These are phyloP conservation scores for Eucalyptus polyanthemos DNA, from an alignment of 345 rosid genomes.

Conservation along the genomic window DNA sequence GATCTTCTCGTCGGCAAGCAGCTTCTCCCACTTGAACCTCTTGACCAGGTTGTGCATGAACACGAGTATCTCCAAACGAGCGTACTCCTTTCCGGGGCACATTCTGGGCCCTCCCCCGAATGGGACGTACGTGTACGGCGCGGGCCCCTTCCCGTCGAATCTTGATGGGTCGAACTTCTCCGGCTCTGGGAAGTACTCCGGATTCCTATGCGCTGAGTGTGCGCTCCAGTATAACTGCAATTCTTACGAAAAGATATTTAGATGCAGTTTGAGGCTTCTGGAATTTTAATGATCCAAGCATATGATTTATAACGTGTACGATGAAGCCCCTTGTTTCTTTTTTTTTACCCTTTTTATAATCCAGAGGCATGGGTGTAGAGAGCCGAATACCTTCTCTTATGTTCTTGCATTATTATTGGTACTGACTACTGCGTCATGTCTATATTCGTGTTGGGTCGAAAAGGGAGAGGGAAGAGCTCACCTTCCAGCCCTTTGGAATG, in stretches of 20 bases:
- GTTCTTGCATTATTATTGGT: neutral
- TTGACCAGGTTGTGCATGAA: conserved; percentile 30
- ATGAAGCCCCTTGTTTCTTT: neutral
- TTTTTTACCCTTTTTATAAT: neutral
- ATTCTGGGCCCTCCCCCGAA: conserved; percentile 43
- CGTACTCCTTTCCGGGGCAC: conserved; percentile 43
- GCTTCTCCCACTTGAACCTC: conserved; percentile 29
- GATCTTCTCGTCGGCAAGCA: conserved; percentile 16
- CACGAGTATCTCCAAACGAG: conserved; percentile 28
- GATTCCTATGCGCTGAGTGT: conserved; percentile 18
- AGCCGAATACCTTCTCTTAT: neutral
- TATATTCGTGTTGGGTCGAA: neutral
- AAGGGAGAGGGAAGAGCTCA: neutral
- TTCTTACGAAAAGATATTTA: neutral
- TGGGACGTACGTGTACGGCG: conserved; percentile 31
- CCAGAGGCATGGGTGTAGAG: neutral
- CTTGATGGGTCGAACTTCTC: conserved; percentile 29
- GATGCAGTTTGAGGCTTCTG: neutral
- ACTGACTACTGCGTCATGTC: neutral
- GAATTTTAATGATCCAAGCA: neutral
- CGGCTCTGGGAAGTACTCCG: conserved; percentile 22
- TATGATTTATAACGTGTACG: neutral
- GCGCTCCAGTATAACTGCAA: conserved; percentile 23
- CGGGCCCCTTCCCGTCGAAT: conserved; percentile 29
- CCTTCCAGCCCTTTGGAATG: conserved; percentile 46